Conservation (phyloP, 805 yeast species). For the Komagataella pseudopastoris region DNA sequence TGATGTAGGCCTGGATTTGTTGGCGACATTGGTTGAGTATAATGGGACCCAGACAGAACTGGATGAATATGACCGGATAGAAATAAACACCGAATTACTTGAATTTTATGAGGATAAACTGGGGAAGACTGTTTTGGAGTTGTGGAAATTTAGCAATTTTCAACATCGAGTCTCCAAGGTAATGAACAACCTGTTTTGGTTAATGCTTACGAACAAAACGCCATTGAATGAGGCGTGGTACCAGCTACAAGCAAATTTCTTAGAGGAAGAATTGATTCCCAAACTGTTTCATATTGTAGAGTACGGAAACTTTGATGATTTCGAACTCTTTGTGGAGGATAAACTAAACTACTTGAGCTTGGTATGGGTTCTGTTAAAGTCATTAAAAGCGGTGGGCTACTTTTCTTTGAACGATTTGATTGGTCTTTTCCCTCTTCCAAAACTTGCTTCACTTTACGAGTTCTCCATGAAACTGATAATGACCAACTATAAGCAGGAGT, state of each 20-base stretch:
- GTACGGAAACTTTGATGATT: slow-evolving; percentile 2
- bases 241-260: slow-evolving; percentile 14
- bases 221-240: neutral
- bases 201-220: slow-evolving; percentile 14
- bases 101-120: slow-evolving; percentile 6
- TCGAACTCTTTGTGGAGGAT: slow-evolving; percentile 2
- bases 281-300: slow-evolving; percentile 19
- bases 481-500: neutral
- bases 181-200: slow-evolving; percentile 62
- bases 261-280: slow-evolving; percentile 26
- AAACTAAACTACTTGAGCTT: slow-evolving; percentile 22
- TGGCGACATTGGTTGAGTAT: slow-evolving; percentile 62
- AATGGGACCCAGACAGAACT: slow-evolving; percentile 9
- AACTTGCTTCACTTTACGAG: slow-evolving; percentile 8
- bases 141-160: slow-evolving; percentile 29
- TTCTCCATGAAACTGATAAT: slow-evolving; percentile 2
- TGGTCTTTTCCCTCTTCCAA: neutral
- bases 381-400: neutral
- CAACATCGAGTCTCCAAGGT: slow-evolving; percentile 27
- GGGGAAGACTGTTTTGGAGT: slow-evolving; percentile 21
- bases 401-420: neutral
- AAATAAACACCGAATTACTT: slow-evolving; percentile 13
- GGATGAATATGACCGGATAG: slow-evolving; percentile 2
- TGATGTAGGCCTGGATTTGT: slow-evolving; percentile 61
- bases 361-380: slow-evolving; percentile 19